A percentile compares a stretch with the other conserved stretches of the same genome.
phyloP scores from a whole-genome alignment of 2,329 filamentous ascomycete species.

The Botryotinia narcissicola region DNA sequence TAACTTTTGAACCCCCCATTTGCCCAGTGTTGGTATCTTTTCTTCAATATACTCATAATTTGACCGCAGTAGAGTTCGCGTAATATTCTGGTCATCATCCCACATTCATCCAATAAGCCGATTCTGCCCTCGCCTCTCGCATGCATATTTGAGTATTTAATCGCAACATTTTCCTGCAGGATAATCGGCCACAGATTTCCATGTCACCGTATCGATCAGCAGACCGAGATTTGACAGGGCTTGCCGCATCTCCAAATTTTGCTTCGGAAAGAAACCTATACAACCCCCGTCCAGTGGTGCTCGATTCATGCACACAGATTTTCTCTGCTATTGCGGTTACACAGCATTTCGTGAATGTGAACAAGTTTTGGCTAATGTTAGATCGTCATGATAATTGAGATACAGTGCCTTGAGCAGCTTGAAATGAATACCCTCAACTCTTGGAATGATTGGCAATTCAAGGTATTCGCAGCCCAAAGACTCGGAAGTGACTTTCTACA shows the following conservation, averaged over 20 bases:
- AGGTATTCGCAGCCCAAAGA: background rate
- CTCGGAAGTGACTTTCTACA: background rate
- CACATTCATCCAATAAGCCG: slow-evolving; percentile 1
- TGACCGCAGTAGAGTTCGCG: background rate
- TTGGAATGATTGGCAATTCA: background rate
- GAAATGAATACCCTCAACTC: background rate
- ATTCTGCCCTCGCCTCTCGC: background rate
- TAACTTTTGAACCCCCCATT: background rate
- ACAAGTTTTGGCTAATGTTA: background rate
- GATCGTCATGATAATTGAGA: background rate
- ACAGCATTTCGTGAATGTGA: background rate
- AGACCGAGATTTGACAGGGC: background rate
- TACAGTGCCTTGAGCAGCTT: background rate
- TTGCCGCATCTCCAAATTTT: background rate
- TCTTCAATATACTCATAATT: slow-evolving; percentile 1
- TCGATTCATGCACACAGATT: background rate
- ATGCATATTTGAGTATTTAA: background rate
- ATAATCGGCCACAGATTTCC: background rate
- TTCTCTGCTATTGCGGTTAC: background rate
- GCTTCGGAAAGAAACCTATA: background rate
- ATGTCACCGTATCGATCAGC: slow-evolving; percentile 4
- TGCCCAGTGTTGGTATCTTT: background rate
- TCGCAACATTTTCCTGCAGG: background rate
- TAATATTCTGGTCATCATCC: slow-evolving; percentile 1
- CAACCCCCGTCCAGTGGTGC: background rate